Conservation (phyloP, 108 stramenopile species). For the Skeletonema grethae region DNA sequence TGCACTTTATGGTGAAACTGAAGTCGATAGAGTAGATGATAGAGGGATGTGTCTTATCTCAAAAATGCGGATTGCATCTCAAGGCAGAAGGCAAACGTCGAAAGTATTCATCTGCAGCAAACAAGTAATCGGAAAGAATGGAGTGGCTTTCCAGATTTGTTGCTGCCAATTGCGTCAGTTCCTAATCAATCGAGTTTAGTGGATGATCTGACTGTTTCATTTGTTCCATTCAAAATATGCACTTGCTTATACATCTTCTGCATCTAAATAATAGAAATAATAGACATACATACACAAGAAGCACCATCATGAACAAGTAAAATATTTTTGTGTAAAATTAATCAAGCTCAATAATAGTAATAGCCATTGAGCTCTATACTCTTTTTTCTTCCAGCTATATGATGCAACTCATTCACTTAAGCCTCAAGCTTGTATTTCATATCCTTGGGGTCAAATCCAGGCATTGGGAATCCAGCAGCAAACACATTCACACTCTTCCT, state of each 20-base stretch:
- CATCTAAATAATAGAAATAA: no score
- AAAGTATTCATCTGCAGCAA: constrained; percentile 12
- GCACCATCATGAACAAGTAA: background rate
- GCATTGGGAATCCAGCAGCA: constrained; percentile 97
- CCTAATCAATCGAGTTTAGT: background rate
- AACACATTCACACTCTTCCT: constrained; percentile 68
- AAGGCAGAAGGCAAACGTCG: constrained; percentile 10
- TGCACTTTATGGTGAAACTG: constrained; percentile 77
- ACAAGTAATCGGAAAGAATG: constrained; percentile 20
- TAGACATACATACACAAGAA: no score
- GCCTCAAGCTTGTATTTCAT: constrained; percentile 80
- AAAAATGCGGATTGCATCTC: constrained; percentile 23
- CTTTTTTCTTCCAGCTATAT: background rate
- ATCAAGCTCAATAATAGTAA: constrained; percentile 5
- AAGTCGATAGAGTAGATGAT: constrained; percentile 32
- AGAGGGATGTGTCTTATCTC: background rate
- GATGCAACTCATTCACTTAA: background rate
- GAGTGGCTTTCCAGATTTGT: constrained; percentile 24
- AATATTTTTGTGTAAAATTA: background rate
- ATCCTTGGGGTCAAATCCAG: constrained; percentile 89
- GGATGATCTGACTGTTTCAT: no score
- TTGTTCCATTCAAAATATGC: no score
- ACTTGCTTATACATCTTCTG: no score
- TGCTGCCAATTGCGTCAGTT: constrained; percentile 10
- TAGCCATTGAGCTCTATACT: background rate